Evolutionary conservation across 2,329 filamentous ascomycete genomes (phyloP), one percentile per base, ranked within the genome.

Genomic region (Fusarium devonianum): DNA sequence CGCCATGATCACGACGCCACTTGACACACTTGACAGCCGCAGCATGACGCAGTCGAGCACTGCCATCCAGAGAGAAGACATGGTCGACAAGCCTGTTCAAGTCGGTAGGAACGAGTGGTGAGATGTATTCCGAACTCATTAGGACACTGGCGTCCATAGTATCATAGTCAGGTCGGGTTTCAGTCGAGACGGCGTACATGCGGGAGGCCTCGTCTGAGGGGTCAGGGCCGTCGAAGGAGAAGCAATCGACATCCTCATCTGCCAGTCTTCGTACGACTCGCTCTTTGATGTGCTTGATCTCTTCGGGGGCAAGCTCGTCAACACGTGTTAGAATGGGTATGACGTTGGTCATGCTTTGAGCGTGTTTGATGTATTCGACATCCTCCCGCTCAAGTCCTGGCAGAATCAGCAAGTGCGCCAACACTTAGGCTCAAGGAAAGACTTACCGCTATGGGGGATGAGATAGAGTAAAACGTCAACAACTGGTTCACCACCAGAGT

Each of bases 61-160:
- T 82, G 25, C 89, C 92, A 34, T 93, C 86, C 4, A 82, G 80
- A 34, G 91, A 87, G 62, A 97, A 92, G 1, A 97, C 75, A 13
- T 83, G 82, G 7, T 84, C 76, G n/a, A 96, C 82, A 1, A 97
- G 77, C 7, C 75, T 71, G 5, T 71, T 65, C 2, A 97, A 81
- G 30, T 97, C 92, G 7, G 91, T 94, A 1, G 82, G 73, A 3
- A 89, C 73, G 4, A 97, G 78, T 1, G 93, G 93, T 53, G 90
- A 87, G 11, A 94, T 77, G 67, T 97, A 97, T 64, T 94, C 89
- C 1, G 92, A 87, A 46, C 87, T 92, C 93, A 97, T 97, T 13
- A 97, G 80, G 0, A 96, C 78, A 64, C 91, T 96, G 13, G 92
- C 93, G 69, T 97, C 93, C 87, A 97, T 95, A 32, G 81, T 85